Percentiles rank a stretch among this genome's conserved stretches.
phyloP scores from a whole-genome alignment of 2,329 filamentous ascomycete genomes.

The Xylariaceae sp. region DNA sequence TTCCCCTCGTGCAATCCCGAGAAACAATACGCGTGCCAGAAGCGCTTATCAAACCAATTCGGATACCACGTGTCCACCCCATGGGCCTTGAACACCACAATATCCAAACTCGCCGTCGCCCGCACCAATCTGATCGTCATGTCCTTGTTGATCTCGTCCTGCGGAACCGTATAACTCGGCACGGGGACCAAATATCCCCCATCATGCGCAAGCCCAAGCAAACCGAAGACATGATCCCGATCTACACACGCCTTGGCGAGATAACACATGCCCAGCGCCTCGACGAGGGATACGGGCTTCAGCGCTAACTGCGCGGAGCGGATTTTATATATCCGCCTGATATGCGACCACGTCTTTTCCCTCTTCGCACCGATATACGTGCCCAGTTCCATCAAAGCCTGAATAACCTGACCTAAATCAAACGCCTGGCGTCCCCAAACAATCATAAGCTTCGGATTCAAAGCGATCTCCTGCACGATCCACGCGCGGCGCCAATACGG shows the following conservation, averaged over 20 bases:
- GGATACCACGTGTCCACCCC: constrained; percentile 15
- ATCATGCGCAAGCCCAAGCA: constrained; percentile 19
- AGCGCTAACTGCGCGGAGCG: constrained; percentile 11
- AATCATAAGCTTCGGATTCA: constrained; percentile 13
- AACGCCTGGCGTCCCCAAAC: constrained; percentile 16
- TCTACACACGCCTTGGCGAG: constrained; percentile 11
- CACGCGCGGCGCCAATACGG: constrained; percentile 16
- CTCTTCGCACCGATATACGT: constrained; percentile 7
- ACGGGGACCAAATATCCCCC: constrained; percentile 14
- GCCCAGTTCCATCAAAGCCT: constrained; percentile 4
- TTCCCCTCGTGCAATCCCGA: constrained; percentile 5
- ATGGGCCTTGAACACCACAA: constrained; percentile 10
- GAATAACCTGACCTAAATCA: constrained; percentile 11
- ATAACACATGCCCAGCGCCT: constrained; percentile 13
- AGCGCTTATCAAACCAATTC: constrained; percentile 16
- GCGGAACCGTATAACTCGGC: constrained; percentile 13
- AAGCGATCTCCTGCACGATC: constrained; percentile 18
- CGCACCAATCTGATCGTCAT: constrained; percentile 17
- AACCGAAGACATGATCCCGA: constrained; percentile 14
- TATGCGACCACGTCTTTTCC: constrained; percentile 13
- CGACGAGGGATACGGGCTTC: constrained; percentile 16
- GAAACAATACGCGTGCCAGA: constrained; percentile 11
- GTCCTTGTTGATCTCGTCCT: constrained; percentile 14
- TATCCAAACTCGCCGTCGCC: constrained; percentile 14
- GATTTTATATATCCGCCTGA: constrained; percentile 14